phyloP scores from a whole-genome alignment of 495 filamentous ascomycete species.

The Penicillium paxilli region DNA sequence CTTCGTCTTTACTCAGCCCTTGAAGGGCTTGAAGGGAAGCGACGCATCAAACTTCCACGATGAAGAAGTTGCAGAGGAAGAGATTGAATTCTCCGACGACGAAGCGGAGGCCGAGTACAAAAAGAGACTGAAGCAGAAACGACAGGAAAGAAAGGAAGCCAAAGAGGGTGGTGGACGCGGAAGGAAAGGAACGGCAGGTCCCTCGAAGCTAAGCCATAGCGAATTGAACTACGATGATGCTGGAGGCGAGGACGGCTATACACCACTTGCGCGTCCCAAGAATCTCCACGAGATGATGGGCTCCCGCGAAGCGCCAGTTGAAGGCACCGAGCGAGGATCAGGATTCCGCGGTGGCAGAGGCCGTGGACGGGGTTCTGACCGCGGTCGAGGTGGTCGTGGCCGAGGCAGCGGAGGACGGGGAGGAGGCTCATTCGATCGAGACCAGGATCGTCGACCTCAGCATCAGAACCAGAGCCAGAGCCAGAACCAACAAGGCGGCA shows the following conservation, averaged over 20 bases:
- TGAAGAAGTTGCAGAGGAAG: constrained; percentile 82
- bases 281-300: constrained; percentile 57
- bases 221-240: constrained; percentile 60
- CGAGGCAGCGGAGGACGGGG: constrained; percentile 47
- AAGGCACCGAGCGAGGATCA: constrained; percentile 33
- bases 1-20: constrained; percentile 78
- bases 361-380: constrained; percentile 45
- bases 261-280: constrained; percentile 64
- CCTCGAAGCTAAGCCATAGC: constrained; percentile 42
- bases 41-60: constrained; percentile 94
- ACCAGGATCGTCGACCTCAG: constrained; percentile 38
- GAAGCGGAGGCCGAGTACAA: constrained; percentile 88
- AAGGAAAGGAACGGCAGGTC: constrained; percentile 31
- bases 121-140: constrained; percentile 62
- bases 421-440: constrained; percentile 46
- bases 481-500: constrained; percentile 24
- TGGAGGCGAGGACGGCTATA: constrained; percentile 55
- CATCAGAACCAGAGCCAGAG: constrained; percentile 14
- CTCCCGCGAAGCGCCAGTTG: constrained; percentile 47
- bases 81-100: constrained; percentile 94
- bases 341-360: constrained; percentile 41
- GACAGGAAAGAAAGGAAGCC: constrained; percentile 48
- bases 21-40: constrained; percentile 76
- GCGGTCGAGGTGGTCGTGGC: constrained; percentile 47
- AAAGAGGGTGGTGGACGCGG: constrained; percentile 34